Evolutionary conservation across 495 filamentous ascomycete genomes (phyloP).

Genomic region (Letharia lupina): DNA sequence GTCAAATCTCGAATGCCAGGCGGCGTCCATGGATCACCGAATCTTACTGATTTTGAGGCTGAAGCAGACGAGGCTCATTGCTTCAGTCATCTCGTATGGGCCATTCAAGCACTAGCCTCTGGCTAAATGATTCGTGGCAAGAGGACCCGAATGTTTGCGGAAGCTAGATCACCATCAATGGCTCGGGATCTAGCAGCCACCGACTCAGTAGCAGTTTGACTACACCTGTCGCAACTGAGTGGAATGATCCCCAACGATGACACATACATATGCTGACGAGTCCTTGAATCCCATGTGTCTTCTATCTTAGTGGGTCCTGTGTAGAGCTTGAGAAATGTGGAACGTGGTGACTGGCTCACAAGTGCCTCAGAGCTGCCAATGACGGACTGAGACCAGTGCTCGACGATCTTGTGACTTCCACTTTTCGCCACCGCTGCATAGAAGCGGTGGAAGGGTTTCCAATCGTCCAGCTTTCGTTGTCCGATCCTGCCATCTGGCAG

Average conservation of each 20-base stretch:
- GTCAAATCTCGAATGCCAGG: no score
- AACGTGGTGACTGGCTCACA: conserved; percentile 6
- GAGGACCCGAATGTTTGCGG: not conserved
- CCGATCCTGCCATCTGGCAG: conserved; percentile 14
- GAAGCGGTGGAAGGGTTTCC: conserved; percentile 11
- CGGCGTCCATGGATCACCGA: no score
- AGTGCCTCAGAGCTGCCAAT: conserved; percentile 6
- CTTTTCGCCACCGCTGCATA: not conserved
- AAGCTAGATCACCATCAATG: conserved; percentile 5
- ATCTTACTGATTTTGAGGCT: not conserved
- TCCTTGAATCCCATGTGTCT: not conserved
- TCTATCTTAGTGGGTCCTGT: not conserved
- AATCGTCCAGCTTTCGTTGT: conserved; percentile 8
- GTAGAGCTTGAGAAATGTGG: not conserved
- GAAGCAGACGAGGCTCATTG: not conserved
- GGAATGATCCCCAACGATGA: not conserved
- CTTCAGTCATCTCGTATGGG: not conserved
- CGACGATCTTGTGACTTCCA: conserved; percentile 7
- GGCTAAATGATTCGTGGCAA: not conserved
- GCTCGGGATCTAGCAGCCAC: not conserved
- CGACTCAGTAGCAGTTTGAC: not conserved
- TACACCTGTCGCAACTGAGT: not conserved
- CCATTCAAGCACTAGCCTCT: not conserved
- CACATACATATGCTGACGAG: not conserved
- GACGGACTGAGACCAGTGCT: not conserved